A percentile compares a stretch with the other conserved stretches of the same genome.
These are phyloP conservation scores for Colletotrichum sp. DNA, from an alignment of 2,329 filamentous ascomycete species.

Conservation along the genomic window DNA sequence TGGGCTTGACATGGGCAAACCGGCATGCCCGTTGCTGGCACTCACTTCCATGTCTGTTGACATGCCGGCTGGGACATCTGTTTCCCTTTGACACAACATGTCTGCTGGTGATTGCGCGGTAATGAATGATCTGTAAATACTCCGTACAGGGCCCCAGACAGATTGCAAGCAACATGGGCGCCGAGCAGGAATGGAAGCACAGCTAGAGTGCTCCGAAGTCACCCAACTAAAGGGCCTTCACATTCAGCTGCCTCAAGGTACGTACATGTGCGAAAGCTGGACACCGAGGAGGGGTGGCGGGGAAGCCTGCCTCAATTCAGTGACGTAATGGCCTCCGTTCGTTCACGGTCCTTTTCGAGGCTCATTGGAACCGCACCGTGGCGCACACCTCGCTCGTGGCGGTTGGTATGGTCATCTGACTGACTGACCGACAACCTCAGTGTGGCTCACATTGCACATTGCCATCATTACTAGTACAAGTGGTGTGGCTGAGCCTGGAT, in stretches of 20 bases:
- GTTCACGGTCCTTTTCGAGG: not conserved
- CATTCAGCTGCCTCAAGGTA: not conserved
- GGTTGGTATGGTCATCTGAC: not conserved
- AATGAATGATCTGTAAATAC: not conserved
- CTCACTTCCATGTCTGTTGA: not conserved
- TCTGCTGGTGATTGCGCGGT: not conserved
- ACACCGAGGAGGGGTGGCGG: not conserved
- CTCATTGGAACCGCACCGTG: not conserved
- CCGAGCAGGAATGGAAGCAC: not conserved
- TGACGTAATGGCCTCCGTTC: conserved; percentile 1
- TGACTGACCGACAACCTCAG: not conserved
- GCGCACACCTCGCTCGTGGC: not conserved
- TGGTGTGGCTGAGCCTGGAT: not conserved
- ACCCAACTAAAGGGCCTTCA: too few relatives aligned
- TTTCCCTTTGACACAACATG: not conserved
- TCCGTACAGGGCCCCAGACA: not conserved
- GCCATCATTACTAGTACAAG: not conserved
- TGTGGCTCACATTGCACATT: not conserved
- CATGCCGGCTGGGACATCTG: not conserved
- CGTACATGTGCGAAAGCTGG: not conserved
- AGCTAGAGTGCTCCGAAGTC: too few relatives aligned
- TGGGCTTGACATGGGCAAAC: not conserved
- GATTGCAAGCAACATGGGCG: not conserved
- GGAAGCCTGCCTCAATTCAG: not conserved
- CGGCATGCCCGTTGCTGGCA: not conserved